Evolutionary conservation across 1,284 basidiomycete genomes (phyloP).

Genomic region (Irpex sp.): DNA sequence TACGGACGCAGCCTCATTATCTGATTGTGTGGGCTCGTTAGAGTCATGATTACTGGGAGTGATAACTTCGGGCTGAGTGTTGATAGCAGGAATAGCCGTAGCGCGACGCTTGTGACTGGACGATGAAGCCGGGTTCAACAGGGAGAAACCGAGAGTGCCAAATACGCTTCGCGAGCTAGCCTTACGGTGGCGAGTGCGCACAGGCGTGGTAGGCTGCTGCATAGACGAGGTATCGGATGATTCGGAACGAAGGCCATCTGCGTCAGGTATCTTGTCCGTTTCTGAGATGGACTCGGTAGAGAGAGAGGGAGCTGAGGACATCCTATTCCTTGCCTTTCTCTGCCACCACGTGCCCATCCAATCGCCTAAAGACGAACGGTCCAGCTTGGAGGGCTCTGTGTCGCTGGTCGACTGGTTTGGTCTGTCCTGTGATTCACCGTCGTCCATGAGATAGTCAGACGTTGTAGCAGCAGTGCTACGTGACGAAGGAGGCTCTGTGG

Average conservation of each 20-base stretch:
- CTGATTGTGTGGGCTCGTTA: background rate
- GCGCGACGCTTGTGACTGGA: conserved; percentile 29
- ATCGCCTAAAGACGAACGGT: conserved; percentile 33
- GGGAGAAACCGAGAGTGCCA: conserved; percentile 64
- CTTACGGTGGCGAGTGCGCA: background rate
- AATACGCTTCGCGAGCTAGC: conserved; percentile 57
- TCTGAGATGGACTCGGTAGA: conserved; percentile 11
- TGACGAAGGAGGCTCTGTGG: background rate
- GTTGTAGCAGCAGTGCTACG: background rate
- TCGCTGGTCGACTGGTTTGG: background rate
- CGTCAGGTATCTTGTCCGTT: conserved; percentile 10
- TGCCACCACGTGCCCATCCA: conserved; percentile 71
- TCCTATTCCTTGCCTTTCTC: conserved; percentile 32
- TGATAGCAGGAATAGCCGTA: background rate
- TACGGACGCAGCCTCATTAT: conserved; percentile 6
- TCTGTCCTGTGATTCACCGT: background rate
- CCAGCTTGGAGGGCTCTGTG: conserved; percentile 15
- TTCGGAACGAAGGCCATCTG: background rate
- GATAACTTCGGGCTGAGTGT: background rate
- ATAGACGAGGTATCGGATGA: background rate
- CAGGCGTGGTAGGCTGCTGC: background rate
- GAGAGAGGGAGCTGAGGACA: conserved; percentile 18
- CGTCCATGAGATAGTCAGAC: background rate
- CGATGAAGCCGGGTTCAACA: conserved; percentile 45
- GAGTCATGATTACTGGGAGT: background rate